Evolutionary conservation across 768 basidiomycete genomes (phyloP).

Genomic region (Rhodotorula toruloides): DNA sequence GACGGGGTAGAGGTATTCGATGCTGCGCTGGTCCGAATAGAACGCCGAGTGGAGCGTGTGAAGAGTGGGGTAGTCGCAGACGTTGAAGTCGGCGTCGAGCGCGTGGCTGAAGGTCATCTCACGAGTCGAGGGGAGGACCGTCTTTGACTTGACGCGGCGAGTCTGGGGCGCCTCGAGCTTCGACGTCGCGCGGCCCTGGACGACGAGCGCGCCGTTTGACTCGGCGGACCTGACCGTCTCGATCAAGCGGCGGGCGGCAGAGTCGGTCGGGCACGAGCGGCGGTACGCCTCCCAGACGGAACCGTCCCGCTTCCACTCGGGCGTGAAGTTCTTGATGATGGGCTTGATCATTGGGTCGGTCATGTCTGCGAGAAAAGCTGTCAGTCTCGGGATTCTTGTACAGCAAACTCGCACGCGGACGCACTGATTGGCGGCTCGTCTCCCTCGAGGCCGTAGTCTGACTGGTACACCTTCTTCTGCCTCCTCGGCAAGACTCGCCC

Average conservation of each 20-base stretch:
- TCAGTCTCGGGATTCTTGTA: not conserved
- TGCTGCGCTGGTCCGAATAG: constrained; percentile 91
- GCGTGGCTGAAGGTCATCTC: constrained; percentile 62
- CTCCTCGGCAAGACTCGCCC: constrained; percentile 64
- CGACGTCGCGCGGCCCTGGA: constrained; percentile 34
- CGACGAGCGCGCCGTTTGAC: constrained; percentile 38
- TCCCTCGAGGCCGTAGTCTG: constrained; percentile 41
- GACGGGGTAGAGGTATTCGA: constrained; percentile 82
- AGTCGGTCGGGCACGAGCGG: constrained; percentile 75
- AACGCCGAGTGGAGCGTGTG: constrained; percentile 89
- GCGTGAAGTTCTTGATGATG: constrained; percentile 55
- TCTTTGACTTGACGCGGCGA: constrained; percentile 37
- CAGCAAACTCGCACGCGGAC: not conserved
- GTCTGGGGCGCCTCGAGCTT: constrained; percentile 42
- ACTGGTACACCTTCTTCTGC: constrained; percentile 31
- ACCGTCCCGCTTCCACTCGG: constrained; percentile 80
- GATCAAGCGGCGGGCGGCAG: constrained; percentile 75
- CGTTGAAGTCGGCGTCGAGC: constrained; percentile 66
- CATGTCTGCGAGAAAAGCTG: constrained; percentile 19
- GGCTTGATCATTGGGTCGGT: constrained; percentile 38
- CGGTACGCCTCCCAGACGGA: constrained; percentile 92
- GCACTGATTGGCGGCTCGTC: constrained; percentile 33
- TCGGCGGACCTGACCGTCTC: constrained; percentile 60
- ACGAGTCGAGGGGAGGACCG: constrained; percentile 41
- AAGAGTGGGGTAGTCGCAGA: constrained; percentile 73